These are phyloP conservation scores for Suillus alpinus DNA, from an alignment of 768 basidiomycete genomes.

Conservation along the genomic window DNA sequence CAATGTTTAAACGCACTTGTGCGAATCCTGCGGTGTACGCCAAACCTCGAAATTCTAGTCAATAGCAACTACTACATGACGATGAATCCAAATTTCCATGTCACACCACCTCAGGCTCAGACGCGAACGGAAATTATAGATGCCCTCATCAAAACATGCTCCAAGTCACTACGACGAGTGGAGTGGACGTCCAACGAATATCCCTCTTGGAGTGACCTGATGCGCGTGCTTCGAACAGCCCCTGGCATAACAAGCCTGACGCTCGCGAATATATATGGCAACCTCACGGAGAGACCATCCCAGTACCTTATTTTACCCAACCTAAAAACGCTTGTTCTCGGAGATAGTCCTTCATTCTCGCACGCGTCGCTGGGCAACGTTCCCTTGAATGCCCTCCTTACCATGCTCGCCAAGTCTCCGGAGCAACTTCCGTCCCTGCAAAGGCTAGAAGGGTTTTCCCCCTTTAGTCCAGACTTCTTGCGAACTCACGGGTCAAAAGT, in stretches of 20 bases:
- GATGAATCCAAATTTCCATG: slow-evolving; percentile 14
- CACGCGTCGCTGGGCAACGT: slow-evolving; percentile 32
- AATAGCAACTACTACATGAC: slow-evolving; percentile 36
- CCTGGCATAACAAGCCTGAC: slow-evolving; percentile 39
- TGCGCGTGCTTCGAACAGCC: slow-evolving; percentile 32
- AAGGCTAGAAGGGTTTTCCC: slow-evolving; percentile 43
- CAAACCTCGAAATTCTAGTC: slow-evolving; percentile 43
- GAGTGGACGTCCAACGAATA: slow-evolving; percentile 47
- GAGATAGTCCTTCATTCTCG: slow-evolving; percentile 30
- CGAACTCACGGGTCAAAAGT: slow-evolving; percentile 41
- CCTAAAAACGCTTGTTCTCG: slow-evolving; percentile 42
- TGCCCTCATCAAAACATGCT: slow-evolving; percentile 31
- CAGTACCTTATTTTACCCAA: slow-evolving; percentile 31
- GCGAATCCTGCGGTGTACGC: slow-evolving; percentile 39
- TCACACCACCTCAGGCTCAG: slow-evolving; percentile 20
- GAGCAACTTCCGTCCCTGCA: slow-evolving; percentile 38
- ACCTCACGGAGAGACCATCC: slow-evolving; percentile 20
- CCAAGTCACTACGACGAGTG: slow-evolving; percentile 36
- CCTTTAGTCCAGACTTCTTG: slow-evolving; percentile 41
- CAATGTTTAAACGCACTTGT: slow-evolving; percentile 21
- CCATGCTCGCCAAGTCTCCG: slow-evolving; percentile 31
- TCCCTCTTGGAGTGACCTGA: slow-evolving; percentile 39
- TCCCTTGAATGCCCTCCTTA: slow-evolving; percentile 41
- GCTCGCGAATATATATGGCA: slow-evolving; percentile 38
- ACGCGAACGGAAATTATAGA: slow-evolving; percentile 34